phyloP scores from a whole-genome alignment of 192 early-diverging fungal species.

The Lobulomyces angularis region DNA sequence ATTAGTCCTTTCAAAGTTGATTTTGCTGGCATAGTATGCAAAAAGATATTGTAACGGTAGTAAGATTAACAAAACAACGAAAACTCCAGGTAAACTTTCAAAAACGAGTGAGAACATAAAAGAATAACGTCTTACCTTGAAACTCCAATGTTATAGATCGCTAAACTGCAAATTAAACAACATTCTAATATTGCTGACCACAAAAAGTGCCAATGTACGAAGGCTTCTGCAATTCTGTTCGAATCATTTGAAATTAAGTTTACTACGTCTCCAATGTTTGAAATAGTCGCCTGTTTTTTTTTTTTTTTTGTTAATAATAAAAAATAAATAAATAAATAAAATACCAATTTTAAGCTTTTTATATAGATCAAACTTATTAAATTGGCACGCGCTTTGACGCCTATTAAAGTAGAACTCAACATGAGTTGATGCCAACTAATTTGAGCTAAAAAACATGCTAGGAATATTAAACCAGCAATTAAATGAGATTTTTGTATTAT shows the following conservation, averaged over 20 bases:
- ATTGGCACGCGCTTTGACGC: constrained; percentile 44
- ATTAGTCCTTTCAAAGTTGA: constrained; percentile 34
- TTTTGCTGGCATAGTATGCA: constrained; percentile 30
- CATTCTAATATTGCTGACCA: constrained; percentile 60
- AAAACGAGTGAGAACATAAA: neutral
- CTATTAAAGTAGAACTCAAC: constrained; percentile 28
- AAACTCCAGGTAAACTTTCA: constrained; percentile 24
- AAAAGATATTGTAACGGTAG: constrained; percentile 53
- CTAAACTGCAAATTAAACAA: constrained; percentile 8
- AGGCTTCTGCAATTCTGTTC: constrained; percentile 56
- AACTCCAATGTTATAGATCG: neutral
- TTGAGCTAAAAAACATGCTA: constrained; percentile 24
- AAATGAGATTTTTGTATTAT: constrained; percentile 33
- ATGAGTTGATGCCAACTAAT: constrained; percentile 32
- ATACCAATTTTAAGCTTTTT: constrained; percentile 53
- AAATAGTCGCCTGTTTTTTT: too few relatives aligned
- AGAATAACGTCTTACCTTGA: neutral
- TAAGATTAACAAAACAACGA: constrained; percentile 26
- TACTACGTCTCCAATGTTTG: constrained; percentile 50
- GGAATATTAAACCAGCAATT: constrained; percentile 41
- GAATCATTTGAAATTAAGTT: constrained; percentile 63
- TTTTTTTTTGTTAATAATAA: too few relatives aligned
- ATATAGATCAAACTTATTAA: constrained; percentile 65
- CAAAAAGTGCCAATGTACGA: constrained; percentile 56
- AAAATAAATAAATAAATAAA: too few relatives aligned